These are phyloP conservation scores for Dryas octopetala DNA, from an alignment of 306 rosid genomes.

Conservation along the genomic window DNA sequence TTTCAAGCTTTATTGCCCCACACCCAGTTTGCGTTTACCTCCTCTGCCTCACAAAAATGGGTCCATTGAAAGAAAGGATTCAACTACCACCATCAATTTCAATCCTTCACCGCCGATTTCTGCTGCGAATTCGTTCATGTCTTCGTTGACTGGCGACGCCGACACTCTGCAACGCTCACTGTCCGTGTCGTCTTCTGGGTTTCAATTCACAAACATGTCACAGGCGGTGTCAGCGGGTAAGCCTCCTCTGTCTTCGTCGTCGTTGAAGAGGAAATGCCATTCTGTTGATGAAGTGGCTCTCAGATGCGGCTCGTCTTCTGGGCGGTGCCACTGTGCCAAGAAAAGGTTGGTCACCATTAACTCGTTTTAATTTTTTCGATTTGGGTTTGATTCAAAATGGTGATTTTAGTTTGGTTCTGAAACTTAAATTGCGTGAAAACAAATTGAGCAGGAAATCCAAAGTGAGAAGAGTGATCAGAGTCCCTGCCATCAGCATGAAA, in stretches of 20 bases:
- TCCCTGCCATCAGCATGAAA: constrained; percentile 68
- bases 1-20: constrained; percentile 63
- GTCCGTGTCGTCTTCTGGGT: constrained; percentile 46
- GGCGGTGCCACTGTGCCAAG: constrained; percentile 72
- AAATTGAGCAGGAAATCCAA: constrained; percentile 54
- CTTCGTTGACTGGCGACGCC: constrained; percentile 48
- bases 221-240: constrained; percentile 50
- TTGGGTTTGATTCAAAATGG: not conserved
- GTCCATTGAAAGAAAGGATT: constrained; percentile 36
- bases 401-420: not conserved
- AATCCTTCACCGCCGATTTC: constrained; percentile 43
- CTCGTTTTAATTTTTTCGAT: not conserved
- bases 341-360: constrained; percentile 42
- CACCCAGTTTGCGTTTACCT: constrained; percentile 38
- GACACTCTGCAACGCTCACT: constrained; percentile 41
- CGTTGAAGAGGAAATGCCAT: constrained; percentile 62
- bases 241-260: constrained; percentile 57
- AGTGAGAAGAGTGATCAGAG: constrained; percentile 57
- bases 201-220: constrained; percentile 54
- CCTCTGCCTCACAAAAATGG: constrained; percentile 42
- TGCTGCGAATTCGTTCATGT: constrained; percentile 53
- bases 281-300: constrained; percentile 40
- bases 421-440: not conserved
- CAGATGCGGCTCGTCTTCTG: constrained; percentile 54
- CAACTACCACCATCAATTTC: constrained; percentile 28